Conservation (phyloP, 179 eudicot species). For the Spergularia azorica region DNA sequence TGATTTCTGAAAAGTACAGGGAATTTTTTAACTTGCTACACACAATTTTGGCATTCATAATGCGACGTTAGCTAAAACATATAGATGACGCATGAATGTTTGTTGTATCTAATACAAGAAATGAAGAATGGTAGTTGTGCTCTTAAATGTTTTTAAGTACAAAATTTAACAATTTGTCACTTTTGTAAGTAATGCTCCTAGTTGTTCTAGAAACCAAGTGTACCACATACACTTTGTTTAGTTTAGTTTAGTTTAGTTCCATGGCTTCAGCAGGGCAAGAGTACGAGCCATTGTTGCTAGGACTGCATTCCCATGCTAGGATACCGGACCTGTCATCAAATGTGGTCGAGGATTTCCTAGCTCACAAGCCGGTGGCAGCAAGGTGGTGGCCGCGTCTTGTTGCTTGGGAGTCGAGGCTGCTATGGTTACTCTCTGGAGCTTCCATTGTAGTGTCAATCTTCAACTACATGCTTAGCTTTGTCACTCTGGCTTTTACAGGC, state of each 20-base stretch:
- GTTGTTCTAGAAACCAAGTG: no score
- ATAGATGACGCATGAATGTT: neutral
- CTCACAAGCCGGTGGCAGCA: conserved; percentile 40
- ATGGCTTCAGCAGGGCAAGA: conserved; percentile 21
- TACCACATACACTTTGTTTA: neutral
- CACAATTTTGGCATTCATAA: no score
- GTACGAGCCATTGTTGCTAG: conserved; percentile 30
- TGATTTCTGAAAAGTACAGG: no score
- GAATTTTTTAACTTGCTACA: no score
- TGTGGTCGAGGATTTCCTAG: conserved; percentile 48
- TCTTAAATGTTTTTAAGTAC: neutral
- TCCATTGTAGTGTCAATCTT: conserved; percentile 58
- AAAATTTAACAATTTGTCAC: conserved; percentile 1
- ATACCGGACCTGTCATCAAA: conserved; percentile 42
- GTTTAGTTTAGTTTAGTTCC: neutral
- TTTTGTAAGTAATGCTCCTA: neutral
- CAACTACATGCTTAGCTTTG: conserved; percentile 68
- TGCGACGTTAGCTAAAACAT: no score
- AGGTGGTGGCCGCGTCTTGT: conserved; percentile 48
- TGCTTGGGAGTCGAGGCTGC: conserved; percentile 60
- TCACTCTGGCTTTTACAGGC: conserved; percentile 58
- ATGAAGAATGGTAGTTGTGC: conserved; percentile 20
- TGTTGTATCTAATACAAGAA: neutral
- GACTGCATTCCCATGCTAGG: conserved; percentile 34
- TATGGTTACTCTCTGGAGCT: conserved; percentile 64